Evolutionary conservation across 2,329 filamentous ascomycete genomes (phyloP).

Genomic region (Talaromyces sp.): DNA sequence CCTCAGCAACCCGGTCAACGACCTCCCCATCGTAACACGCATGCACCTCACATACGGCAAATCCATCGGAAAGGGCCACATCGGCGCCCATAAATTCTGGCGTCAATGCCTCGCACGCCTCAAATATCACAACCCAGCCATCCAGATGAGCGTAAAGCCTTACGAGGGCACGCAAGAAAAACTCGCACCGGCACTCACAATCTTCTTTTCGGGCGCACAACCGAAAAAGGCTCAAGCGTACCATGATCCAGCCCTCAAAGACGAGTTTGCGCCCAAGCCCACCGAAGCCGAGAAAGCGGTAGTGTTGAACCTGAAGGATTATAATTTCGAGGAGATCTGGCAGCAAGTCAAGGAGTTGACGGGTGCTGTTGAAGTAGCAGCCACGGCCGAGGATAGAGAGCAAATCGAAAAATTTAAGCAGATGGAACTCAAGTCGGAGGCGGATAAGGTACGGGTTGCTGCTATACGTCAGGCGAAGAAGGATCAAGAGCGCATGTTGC

Average conservation of each 20-base stretch:
- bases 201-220: constrained; percentile 40
- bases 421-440: constrained; percentile 34
- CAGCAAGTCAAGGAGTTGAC: constrained; percentile 41
- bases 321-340: constrained; percentile 44
- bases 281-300: constrained; percentile 32
- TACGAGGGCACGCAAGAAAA: constrained; percentile 50
- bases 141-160: constrained; percentile 79
- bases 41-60: constrained; percentile 45
- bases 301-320: constrained; percentile 39
- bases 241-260: constrained; percentile 27
- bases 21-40: constrained; percentile 40
- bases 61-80: constrained; percentile 41
- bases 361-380: constrained; percentile 35
- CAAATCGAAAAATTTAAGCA: constrained; percentile 36
- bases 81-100: constrained; percentile 77
- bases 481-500: constrained; percentile 45
- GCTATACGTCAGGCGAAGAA: constrained; percentile 42
- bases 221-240: constrained; percentile 25
- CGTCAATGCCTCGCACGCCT: constrained; percentile 74
- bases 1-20: constrained; percentile 28
- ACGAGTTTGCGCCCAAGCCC: constrained; percentile 35
- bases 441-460: constrained; percentile 38
- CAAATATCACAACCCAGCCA: constrained; percentile 88
- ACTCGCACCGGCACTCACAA: constrained; percentile 36
- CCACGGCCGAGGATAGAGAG: constrained; percentile 34